Evolutionary conservation across 2,329 filamentous ascomycete species (phyloP), one percentile per base, ranked within the genome.

Genomic region (Fusarium annulatum): DNA sequence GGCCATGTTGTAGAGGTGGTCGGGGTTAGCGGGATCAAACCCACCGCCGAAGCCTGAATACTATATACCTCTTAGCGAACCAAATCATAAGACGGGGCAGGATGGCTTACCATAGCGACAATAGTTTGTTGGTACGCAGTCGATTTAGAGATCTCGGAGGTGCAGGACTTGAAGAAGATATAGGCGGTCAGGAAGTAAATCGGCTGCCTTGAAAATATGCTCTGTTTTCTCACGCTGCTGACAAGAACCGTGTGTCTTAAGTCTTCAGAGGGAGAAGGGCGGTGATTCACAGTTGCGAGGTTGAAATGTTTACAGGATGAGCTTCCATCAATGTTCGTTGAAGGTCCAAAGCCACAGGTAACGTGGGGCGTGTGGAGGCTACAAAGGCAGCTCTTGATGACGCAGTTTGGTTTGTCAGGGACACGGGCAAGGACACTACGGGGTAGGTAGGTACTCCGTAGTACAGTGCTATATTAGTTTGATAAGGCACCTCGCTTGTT

Each of bases 1-100:
- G 42, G 85, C 85, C 83, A 88, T 84, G 79, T 85, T 85, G 79
- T 84, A 86, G 78, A 88, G 83, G 66, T 85, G 82, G 36, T 84
- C 82, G n/a, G 86, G 83, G 75, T 88, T 85, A 69, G 80, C 81
- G 65, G 85, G 83, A 76, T 88, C 85, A 74, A 85, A 86, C 52
- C 81, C 84, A 57, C 81, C 81, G 67, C 83, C 84, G 69, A 80
- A 84, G 63, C 82, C 82, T 38, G 85, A 80, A 81, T 85, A 76
- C 75, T 77, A 34, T 59, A 21, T 18, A 14, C 11, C 2, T 10
- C 8, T 46, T 45, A 71, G 34, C 28, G 60, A 72, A 60, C 48
- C 7, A n/a, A 36, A 28, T 16, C 23, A 48, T 48, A 56, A 23
- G 42, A 12, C n/a, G 14, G n/a, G 39, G 45, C 9, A 33, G n/a